Base-by-base conservation (phyloP, 73 alveolate species). In the Paramecium sexaurelia region DNA sequence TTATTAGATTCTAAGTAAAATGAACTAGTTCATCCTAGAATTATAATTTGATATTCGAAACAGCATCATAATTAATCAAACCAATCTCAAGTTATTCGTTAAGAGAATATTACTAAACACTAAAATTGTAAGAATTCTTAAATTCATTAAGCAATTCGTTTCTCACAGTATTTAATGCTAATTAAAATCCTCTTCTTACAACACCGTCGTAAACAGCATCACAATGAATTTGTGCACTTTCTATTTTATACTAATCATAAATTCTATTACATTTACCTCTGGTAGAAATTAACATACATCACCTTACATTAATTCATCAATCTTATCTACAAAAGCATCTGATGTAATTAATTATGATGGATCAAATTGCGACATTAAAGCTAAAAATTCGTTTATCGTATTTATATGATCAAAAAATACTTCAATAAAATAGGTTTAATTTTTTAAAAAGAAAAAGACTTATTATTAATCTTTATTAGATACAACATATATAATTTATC, bases 221-320 rank as follows among this genome's bases (percentile, higher is more conserved):
- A 40, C 90, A 78, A 78, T 78, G 73, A 1, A 61, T 22, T 19
- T 78, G 41, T 1, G 90, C 90, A 29, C 33, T 29, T 13, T 37
- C 90, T 71, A 9, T 36, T 20, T 78, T 78, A 24, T 4, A 61
- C 83, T 61, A 61, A 61, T 17, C 1, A 6, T 1, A 2, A 26
- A 29, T 11, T 0, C 7, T 61, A 61, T 9, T 26, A 1, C 2
- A 26, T 26, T 10, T 61, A 61, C 90, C 20, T 78, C 68, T 0
- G 73, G 90, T 9, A 78, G 68, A 78, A 78, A 78, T 9, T 20
- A 20, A 43, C 90, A 78, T 6, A 78, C 90, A 78, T 78, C 90
- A 17, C n/a, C 15, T 78, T 78, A 13, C 71, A 78, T 37, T 1
- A 78, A 45, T 9, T 41, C 7, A 11, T 78, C 40, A 6, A 78